Percentiles rank a stretch among this genome's conserved stretches.
Conservation (phyloP, 495 filamentous ascomycete species). For the Podospora fimiseda region DNA sequence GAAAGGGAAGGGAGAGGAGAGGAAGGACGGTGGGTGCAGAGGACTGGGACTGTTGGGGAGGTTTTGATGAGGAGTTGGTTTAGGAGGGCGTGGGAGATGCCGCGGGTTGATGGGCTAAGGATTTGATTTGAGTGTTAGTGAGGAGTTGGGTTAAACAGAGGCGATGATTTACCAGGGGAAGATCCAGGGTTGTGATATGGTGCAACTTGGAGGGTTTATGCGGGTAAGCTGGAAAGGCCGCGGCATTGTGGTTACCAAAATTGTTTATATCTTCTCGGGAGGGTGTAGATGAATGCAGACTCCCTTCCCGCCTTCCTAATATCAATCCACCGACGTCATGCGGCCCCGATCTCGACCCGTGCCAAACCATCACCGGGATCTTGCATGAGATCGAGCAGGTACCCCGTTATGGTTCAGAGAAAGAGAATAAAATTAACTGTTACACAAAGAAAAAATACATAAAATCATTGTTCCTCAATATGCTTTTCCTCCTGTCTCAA, state of each 20-base stretch:
- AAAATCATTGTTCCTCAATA: background rate
- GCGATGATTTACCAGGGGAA: background rate
- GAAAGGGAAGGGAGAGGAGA: slow-evolving; percentile 10
- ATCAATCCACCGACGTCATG: background rate
- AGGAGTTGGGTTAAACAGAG: background rate
- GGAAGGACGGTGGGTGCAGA: slow-evolving; percentile 61
- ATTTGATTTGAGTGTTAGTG: background rate
- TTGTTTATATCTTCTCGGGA: background rate
- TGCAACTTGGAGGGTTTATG: background rate
- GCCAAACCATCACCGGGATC: background rate
- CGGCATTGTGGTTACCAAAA: background rate
- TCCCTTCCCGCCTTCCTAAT: no score
- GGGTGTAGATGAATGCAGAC: no score
- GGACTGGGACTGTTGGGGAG: slow-evolving; percentile 52
- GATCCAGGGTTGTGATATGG: background rate
- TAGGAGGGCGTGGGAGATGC: slow-evolving; percentile 67
- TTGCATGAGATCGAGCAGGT: background rate
- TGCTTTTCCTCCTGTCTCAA: background rate
- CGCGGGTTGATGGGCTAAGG: slow-evolving; percentile 58
- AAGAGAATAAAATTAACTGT: background rate
- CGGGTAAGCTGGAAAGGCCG: no score
- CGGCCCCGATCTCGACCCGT: slow-evolving; percentile 1
- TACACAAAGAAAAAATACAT: background rate
- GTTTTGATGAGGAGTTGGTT: slow-evolving; percentile 57
- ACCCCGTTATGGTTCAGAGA: background rate